phyloP scores from a whole-genome alignment of 1,284 basidiomycete genomes.

The Boletellus sp. region DNA sequence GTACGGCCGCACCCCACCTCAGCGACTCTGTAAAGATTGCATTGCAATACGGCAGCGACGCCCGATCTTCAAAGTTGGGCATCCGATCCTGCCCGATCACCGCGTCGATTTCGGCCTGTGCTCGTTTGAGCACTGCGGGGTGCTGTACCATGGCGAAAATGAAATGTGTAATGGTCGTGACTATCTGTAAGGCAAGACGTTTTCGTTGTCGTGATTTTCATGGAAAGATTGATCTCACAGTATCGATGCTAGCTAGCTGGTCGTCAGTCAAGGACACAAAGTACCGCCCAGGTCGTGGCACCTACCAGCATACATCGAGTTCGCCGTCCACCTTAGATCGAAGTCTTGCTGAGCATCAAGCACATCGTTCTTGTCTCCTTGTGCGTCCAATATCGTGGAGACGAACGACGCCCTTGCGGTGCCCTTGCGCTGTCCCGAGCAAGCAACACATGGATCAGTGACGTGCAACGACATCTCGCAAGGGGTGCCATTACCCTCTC shows the following conservation, averaged over 20 bases:
- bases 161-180: slow-evolving; percentile 50
- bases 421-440: slow-evolving; percentile 45
- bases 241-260: slow-evolving; percentile 49
- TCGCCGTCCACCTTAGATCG: slow-evolving; percentile 68
- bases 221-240: slow-evolving; percentile 37
- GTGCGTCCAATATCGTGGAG: slow-evolving; percentile 51
- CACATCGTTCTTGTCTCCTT: slow-evolving; percentile 20
- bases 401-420: slow-evolving; percentile 57
- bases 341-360: slow-evolving; percentile 44
- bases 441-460: background rate
- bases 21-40: slow-evolving; percentile 45
- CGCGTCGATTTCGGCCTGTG: slow-evolving; percentile 56
- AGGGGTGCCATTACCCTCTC: slow-evolving; percentile 43
- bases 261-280: background rate
- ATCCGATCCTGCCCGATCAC: slow-evolving; percentile 48
- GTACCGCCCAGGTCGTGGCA: background rate
- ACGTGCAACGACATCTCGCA: background rate
- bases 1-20: slow-evolving; percentile 51
- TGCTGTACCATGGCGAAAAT: slow-evolving; percentile 57
- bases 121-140: slow-evolving; percentile 46
- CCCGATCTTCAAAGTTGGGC: slow-evolving; percentile 49
- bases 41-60: slow-evolving; percentile 47
- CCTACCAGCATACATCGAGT: slow-evolving; percentile 63
- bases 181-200: slow-evolving; percentile 34
- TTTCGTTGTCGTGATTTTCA: background rate